phyloP scores from a whole-genome alignment of 2,329 filamentous ascomycete species.

The Fusarium clavum region DNA sequence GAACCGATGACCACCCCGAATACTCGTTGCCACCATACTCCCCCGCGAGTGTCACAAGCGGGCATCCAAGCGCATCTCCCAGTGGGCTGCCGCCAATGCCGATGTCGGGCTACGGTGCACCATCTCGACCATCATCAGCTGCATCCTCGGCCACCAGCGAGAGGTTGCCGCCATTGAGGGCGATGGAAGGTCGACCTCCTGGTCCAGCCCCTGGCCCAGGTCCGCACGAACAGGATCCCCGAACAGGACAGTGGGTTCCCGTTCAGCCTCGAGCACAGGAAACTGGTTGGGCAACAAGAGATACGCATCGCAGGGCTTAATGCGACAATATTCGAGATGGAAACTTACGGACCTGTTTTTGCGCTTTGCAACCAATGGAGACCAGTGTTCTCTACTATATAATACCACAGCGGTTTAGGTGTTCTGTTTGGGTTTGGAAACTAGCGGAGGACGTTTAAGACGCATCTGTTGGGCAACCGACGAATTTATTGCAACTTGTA shows the following conservation, averaged over 20 bases:
- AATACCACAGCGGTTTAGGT: constrained; percentile 38
- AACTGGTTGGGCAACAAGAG: constrained; percentile 53
- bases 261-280: constrained; percentile 50
- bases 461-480: constrained; percentile 48
- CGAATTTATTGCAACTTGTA: constrained; percentile 32
- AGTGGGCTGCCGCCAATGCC: constrained; percentile 57
- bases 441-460: constrained; percentile 44
- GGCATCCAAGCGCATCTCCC: constrained; percentile 49
- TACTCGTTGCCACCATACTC: constrained; percentile 56
- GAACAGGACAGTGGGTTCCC: constrained; percentile 53
- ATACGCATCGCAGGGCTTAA: constrained; percentile 41
- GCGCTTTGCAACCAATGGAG: constrained; percentile 1
- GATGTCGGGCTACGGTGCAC: constrained; percentile 52
- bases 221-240: constrained; percentile 51
- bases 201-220: constrained; percentile 43
- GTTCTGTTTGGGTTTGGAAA: constrained; percentile 35
- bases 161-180: constrained; percentile 61
- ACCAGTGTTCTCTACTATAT: constrained; percentile 37
- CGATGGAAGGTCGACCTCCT: constrained; percentile 55
- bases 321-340: constrained; percentile 27
- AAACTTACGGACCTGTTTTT: constrained; percentile 9
- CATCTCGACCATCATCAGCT: constrained; percentile 54
- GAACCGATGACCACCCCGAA: constrained; percentile 61
- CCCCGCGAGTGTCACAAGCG: constrained; percentile 36
- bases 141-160: constrained; percentile 55